Percentiles rank a stretch among this genome's conserved stretches.
These are phyloP conservation scores for Piedraia hortae DNA, from an alignment of 2,329 filamentous ascomycete genomes.

Conservation along the genomic window DNA sequence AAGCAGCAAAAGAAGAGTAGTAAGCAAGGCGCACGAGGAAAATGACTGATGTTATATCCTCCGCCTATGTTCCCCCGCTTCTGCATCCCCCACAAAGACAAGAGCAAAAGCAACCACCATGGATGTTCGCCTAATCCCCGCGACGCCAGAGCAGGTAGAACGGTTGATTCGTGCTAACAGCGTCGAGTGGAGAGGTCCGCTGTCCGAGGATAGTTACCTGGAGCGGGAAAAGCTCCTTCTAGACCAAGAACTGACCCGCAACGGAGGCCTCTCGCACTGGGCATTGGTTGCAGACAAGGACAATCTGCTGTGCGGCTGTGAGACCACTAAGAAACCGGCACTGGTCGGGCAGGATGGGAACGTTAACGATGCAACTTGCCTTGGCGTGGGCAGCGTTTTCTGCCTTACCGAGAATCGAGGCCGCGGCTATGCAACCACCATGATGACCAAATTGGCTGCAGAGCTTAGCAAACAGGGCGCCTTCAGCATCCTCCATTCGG, in stretches of 20 bases:
- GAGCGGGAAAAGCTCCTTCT: conserved; percentile 27
- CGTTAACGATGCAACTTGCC: conserved; percentile 30
- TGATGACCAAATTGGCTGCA: conserved; percentile 39
- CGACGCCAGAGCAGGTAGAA: conserved; percentile 25
- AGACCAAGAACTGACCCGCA: conserved; percentile 23
- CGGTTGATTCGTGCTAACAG: conserved; percentile 27
- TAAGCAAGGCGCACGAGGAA: conserved; percentile 10
- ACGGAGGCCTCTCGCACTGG: conserved; percentile 31
- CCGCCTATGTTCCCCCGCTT: no score
- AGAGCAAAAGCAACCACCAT: no score
- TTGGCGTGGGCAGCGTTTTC: conserved; percentile 58
- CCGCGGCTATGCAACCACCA: conserved; percentile 48
- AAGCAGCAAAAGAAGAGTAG: conserved; percentile 12
- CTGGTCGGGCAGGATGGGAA: conserved; percentile 18
- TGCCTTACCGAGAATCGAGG: conserved; percentile 38
- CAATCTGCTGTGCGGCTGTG: conserved; percentile 28
- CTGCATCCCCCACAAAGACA: no score
- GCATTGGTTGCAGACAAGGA: conserved; percentile 19
- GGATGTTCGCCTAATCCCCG: conserved; percentile 25
- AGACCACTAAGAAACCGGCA: conserved; percentile 24
- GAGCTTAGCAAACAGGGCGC: conserved; percentile 18
- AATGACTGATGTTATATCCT: no score
- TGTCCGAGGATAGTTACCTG: conserved; percentile 28
- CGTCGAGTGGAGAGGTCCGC: conserved; percentile 27
- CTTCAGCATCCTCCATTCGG: conserved; percentile 64